phyloP scores from a whole-genome alignment of 2,329 filamentous ascomycete genomes.

The Colletotrichum orbiculare region DNA sequence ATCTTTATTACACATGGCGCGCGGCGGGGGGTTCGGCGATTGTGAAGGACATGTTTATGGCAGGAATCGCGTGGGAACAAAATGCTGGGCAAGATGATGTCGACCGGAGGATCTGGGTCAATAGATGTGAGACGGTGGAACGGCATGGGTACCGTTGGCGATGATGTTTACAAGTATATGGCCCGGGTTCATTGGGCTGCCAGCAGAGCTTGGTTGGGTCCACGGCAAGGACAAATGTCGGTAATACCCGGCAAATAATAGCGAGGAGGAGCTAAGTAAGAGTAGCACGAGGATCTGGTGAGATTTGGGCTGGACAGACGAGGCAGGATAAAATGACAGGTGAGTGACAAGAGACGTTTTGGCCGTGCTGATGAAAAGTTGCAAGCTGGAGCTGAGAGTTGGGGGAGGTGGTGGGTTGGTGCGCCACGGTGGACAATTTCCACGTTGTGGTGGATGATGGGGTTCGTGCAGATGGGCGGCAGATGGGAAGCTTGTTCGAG shows the following conservation, averaged over 20 bases:
- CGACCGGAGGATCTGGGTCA: background rate
- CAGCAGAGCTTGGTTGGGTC: background rate
- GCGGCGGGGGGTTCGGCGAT: background rate
- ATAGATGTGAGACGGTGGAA: constrained; percentile 12
- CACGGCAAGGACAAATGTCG: background rate
- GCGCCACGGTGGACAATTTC: background rate
- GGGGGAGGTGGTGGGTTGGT: background rate
- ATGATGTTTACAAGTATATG: background rate
- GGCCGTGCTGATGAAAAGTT: no score
- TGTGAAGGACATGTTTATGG: background rate
- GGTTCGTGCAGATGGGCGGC: background rate
- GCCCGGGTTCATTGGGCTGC: constrained; percentile 14
- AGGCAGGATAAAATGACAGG: no score
- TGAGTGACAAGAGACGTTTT: no score
- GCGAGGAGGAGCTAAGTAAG: background rate
- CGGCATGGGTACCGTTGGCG: background rate
- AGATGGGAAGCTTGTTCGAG: background rate
- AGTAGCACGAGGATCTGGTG: background rate
- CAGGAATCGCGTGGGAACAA: background rate
- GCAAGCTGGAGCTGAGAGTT: no score
- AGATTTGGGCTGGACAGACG: background rate
- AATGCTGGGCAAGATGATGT: background rate
- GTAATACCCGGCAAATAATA: constrained; percentile 25
- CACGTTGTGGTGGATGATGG: background rate
- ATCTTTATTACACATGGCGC: constrained; percentile 3